A percentile compares a stretch with the other conserved stretches of the same genome.
Conservation (phyloP, 768 basidiomycete genomes). For the Lentinula detonsa region DNA sequence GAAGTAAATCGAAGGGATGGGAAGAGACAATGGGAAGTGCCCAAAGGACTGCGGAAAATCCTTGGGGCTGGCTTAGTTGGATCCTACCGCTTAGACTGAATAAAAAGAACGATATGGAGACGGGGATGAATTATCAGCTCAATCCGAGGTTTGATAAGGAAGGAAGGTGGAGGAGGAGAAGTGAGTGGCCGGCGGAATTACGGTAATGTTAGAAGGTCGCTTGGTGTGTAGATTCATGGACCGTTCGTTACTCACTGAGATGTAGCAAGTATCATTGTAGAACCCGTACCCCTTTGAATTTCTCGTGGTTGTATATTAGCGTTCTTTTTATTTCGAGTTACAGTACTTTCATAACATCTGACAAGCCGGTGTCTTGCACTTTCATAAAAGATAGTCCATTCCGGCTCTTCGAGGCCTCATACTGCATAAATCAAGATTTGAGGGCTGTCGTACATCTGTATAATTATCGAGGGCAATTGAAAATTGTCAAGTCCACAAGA, state of each 20-base stretch:
- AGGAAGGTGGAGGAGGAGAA: slow-evolving; percentile 12
- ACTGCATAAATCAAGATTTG: no score
- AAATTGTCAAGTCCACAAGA: no score
- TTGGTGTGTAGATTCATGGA: neutral
- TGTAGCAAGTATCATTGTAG: neutral
- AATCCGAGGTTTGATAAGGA: slow-evolving; percentile 13
- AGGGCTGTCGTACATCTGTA: no score
- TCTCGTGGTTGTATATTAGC: no score
- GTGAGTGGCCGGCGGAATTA: slow-evolving; percentile 11
- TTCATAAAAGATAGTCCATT: no score
- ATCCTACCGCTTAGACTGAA: slow-evolving; percentile 4
- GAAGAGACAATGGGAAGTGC: slow-evolving; percentile 70
- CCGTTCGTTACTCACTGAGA: neutral
- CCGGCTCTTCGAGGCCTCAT: no score
- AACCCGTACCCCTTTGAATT: neutral
- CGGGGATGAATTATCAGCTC: slow-evolving; percentile 1
- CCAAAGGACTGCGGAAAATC: slow-evolving; percentile 2
- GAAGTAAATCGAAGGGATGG: slow-evolving; percentile 60
- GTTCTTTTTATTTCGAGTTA: no score
- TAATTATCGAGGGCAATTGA: no score
- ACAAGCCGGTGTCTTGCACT: no score
- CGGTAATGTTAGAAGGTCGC: neutral
- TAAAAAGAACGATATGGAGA: neutral
- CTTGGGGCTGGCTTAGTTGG: slow-evolving; percentile 9
- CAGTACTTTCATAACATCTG: no score